These are phyloP conservation scores for Sclerotinia spermophila DNA, from an alignment of 2,329 filamentous ascomycete genomes.

Conservation along the genomic window DNA sequence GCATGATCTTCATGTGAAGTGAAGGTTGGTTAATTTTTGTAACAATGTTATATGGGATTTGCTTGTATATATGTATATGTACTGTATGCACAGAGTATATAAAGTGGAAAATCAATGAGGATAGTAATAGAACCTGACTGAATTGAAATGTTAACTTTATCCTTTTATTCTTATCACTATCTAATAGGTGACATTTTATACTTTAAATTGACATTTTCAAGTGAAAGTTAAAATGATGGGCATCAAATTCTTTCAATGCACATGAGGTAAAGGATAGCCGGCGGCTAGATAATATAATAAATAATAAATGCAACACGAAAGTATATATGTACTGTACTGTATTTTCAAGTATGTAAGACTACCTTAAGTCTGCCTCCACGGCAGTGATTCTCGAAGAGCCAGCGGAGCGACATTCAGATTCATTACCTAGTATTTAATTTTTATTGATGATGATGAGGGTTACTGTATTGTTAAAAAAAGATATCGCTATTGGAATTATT, in stretches of 20 bases:
- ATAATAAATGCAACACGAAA: not conserved
- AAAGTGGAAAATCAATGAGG: not conserved
- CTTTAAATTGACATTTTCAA: not conserved
- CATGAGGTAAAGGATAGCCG: not conserved
- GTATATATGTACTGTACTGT: too few relatives aligned
- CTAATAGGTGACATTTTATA: not conserved
- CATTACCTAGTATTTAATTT: not conserved
- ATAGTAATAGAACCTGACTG: not conserved
- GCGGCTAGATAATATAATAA: not conserved
- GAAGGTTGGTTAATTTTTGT: not conserved
- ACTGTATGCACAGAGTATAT: too few relatives aligned
- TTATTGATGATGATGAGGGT: not conserved
- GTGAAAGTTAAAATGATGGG: not conserved
- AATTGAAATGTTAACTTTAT: too few relatives aligned
- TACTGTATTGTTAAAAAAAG: too few relatives aligned
- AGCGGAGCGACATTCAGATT: not conserved
- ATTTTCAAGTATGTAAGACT: not conserved
- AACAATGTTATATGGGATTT: not conserved
- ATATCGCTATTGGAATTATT: too few relatives aligned
- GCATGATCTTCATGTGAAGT: not conserved
- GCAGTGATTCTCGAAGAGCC: not conserved
- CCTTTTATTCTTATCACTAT: not conserved
- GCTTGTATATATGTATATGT: not conserved
- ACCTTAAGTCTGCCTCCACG: slow-evolving; percentile 3
- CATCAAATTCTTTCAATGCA: not conserved